Percentiles rank a stretch among this genome's conserved stretches.
Conservation (phyloP, 2,329 filamentous ascomycete species). For the Verticillium dahliae region DNA sequence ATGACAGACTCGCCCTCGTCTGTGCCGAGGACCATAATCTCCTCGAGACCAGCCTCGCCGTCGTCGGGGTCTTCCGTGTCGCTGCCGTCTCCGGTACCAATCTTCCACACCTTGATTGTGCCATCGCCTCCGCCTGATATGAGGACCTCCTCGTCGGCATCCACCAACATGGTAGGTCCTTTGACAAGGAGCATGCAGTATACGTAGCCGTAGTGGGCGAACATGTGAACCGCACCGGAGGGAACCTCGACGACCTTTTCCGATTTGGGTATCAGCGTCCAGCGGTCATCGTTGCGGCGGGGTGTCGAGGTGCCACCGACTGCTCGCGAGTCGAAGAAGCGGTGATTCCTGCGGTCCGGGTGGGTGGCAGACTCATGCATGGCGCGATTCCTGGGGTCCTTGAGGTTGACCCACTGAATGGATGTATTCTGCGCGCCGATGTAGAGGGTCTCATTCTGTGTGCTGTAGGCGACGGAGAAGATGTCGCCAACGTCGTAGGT, state of each 20-base stretch:
- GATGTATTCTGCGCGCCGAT: constrained; percentile 91
- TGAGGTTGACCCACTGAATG: constrained; percentile 85
- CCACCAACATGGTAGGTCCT: constrained; percentile 60
- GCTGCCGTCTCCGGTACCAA: constrained; percentile 28
- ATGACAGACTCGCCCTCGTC: constrained; percentile 61
- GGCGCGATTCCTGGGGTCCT: constrained; percentile 53
- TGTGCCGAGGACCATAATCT: constrained; percentile 59
- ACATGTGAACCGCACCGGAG: constrained; percentile 72
- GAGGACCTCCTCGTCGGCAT: constrained; percentile 70
- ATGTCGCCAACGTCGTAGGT: constrained; percentile 92
- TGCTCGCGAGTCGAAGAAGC: constrained; percentile 88
- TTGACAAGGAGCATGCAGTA: constrained; percentile 90
- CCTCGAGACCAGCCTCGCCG: constrained; percentile 55
- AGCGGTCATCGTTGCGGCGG: constrained; percentile 56
- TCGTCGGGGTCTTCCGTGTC: constrained; percentile 34
- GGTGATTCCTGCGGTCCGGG: constrained; percentile 70
- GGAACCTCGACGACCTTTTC: constrained; percentile 70
- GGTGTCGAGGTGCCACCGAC: constrained; percentile 77
- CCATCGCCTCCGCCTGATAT: constrained; percentile 92
- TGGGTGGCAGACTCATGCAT: constrained; percentile 60
- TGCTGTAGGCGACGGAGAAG: constrained; percentile 88
- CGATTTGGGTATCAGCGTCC: constrained; percentile 45
- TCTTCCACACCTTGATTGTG: constrained; percentile 86
- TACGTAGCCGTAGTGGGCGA: constrained; percentile 91
- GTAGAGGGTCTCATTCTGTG: constrained; percentile 74